Evolutionary conservation across 139 green algal species (phyloP).

Genomic region (Picochlorum sp.): DNA sequence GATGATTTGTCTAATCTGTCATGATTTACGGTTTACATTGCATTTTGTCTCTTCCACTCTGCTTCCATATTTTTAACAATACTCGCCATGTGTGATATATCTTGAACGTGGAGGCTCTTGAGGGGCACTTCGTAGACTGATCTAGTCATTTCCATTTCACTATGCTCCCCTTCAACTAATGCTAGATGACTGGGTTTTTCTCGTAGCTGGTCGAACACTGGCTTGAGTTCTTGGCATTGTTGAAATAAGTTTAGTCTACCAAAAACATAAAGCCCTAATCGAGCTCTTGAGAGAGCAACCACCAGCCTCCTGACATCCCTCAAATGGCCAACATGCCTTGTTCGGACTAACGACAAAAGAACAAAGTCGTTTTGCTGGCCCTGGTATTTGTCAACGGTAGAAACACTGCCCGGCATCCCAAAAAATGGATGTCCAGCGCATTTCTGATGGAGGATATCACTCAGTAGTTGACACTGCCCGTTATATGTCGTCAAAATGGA

Average conservation of each 20-base stretch:
- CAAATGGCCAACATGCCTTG: conserved; percentile 82
- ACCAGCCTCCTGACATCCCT: conserved; percentile 90
- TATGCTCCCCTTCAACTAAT: conserved; percentile 45
- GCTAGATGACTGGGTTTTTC: conserved; percentile 64
- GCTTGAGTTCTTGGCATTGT: conserved; percentile 90
- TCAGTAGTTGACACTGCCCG: conserved; percentile 89
- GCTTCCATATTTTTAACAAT: conserved; percentile 43
- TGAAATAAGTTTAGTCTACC: conserved; percentile 70
- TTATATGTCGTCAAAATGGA: conserved; percentile 98
- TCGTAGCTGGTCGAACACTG: conserved; percentile 74
- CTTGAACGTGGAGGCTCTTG: conserved; percentile 28
- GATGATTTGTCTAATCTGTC: conserved; percentile 39
- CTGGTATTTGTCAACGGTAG: conserved; percentile 98
- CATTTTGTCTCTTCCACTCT: conserved; percentile 29
- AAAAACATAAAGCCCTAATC: conserved; percentile 96
- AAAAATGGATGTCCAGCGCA: conserved; percentile 64
- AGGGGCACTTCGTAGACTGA: conserved; percentile 11
- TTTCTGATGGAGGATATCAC: conserved; percentile 80
- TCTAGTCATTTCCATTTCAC: conserved; percentile 9
- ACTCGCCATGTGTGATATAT: conserved; percentile 39
- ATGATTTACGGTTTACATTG: background rate
- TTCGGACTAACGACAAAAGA: conserved; percentile 90
- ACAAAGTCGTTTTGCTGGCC: conserved; percentile 97
- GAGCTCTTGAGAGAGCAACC: conserved; percentile 85
- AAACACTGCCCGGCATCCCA: conserved; percentile 14